Conservation (phyloP, 169 alveolate genomes). For the Cryptosporidium meleagridis region DNA sequence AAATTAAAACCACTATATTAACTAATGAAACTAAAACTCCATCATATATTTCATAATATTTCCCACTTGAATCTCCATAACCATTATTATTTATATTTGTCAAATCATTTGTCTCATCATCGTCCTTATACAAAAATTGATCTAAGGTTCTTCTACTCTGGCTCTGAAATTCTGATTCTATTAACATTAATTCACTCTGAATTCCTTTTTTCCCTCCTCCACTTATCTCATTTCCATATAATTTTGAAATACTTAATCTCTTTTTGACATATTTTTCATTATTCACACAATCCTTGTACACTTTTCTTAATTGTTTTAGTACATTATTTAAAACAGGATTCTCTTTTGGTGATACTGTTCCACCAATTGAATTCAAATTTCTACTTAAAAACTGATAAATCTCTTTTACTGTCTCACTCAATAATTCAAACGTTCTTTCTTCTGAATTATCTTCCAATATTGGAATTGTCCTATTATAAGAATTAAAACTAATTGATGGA, state of each 20-base stretch:
- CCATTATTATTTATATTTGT: neutral
- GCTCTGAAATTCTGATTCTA: neutral
- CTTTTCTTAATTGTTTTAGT: neutral
- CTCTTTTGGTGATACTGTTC: constrained; percentile 46
- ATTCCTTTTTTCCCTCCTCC: neutral
- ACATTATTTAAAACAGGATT: constrained; percentile 36
- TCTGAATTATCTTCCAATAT: neutral
- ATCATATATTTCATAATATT: constrained; percentile 32
- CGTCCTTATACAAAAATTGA: neutral
- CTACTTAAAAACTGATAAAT: constrained; percentile 32
- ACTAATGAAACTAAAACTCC: constrained; percentile 35
- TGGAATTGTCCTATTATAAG: neutral
- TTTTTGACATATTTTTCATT: constrained; percentile 4
- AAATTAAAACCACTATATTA: neutral
- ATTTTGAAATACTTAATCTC: neutral
- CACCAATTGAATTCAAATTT: constrained; percentile 19
- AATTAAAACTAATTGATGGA: neutral
- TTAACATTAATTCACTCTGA: neutral
- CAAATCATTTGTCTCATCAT: neutral
- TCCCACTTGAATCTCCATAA: neutral
- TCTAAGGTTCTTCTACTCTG: neutral
- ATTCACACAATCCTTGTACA: constrained; percentile 26
- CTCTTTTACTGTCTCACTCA: constrained; percentile 15
- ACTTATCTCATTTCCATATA: neutral
- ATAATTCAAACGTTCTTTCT: neutral